These are phyloP conservation scores for Hirsutella thompsonii DNA, from an alignment of 2,329 filamentous ascomycete genomes.

Conservation along the genomic window DNA sequence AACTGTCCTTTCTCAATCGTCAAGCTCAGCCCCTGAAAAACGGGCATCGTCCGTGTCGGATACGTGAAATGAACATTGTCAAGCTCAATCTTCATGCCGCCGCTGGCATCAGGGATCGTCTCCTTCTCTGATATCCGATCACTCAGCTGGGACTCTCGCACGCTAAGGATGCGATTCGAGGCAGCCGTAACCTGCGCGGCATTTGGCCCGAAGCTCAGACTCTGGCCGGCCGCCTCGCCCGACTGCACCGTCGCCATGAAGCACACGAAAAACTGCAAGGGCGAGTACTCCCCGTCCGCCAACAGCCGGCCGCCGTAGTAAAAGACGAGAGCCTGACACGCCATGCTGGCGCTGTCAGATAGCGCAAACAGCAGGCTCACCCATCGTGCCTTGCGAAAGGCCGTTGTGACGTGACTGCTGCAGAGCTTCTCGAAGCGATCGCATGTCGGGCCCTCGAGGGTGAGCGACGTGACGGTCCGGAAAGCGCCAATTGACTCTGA, in stretches of 20 bases:
- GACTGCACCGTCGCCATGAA: constrained; percentile 58
- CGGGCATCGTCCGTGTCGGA: constrained; percentile 40
- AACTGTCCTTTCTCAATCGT: constrained; percentile 57
- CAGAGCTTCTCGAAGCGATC: constrained; percentile 48
- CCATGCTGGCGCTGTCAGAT: constrained; percentile 53
- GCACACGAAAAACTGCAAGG: constrained; percentile 37
- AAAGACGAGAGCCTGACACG: constrained; percentile 50
- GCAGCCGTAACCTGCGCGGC: constrained; percentile 45
- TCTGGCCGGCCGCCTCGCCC: constrained; percentile 52
- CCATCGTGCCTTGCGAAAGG: constrained; percentile 48
- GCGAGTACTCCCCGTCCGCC: constrained; percentile 31
- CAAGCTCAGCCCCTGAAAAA: constrained; percentile 50
- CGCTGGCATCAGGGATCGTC: constrained; percentile 29
- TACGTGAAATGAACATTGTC: constrained; percentile 47
- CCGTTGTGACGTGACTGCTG: constrained; percentile 40
- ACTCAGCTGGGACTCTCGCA: constrained; percentile 28
- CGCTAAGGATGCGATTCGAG: constrained; percentile 44
- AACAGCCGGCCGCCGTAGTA: constrained; percentile 55
- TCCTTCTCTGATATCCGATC: constrained; percentile 18
- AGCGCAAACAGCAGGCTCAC: constrained; percentile 55
- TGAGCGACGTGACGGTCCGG: constrained; percentile 57
- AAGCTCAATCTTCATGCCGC: constrained; percentile 43
- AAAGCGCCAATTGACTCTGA: constrained; percentile 63
- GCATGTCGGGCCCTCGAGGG: constrained; percentile 54
- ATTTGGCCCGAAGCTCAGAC: constrained; percentile 55